Evolutionary conservation across 2,329 filamentous ascomycete genomes (phyloP).

Genomic region (Parastagonospora nodorum): DNA sequence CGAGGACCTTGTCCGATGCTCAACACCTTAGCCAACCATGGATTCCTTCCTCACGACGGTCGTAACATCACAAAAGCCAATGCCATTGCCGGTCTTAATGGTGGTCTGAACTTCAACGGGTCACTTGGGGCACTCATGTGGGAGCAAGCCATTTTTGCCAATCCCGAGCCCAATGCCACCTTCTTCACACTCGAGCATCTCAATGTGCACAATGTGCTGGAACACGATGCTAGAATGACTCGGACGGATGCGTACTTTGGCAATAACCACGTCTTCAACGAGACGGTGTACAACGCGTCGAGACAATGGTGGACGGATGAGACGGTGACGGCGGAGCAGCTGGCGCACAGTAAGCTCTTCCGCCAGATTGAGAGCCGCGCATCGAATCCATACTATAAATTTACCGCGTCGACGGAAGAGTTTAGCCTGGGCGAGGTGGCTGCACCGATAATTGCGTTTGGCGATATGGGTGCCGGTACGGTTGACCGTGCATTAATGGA

Average conservation of each 20-base stretch:
- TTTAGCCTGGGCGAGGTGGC: no score
- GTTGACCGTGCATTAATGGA: no score
- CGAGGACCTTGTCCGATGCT: constrained; percentile 41
- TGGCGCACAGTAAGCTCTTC: not conserved
- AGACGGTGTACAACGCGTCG: no score
- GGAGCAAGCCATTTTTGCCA: constrained; percentile 47
- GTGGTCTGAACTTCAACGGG: constrained; percentile 52
- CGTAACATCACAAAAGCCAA: constrained; percentile 42
- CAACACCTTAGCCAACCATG: constrained; percentile 45
- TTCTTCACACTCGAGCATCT: constrained; percentile 48
- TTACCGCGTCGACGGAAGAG: no score
- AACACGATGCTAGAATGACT: constrained; percentile 57
- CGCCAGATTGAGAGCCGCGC: no score
- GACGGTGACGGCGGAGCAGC: no score
- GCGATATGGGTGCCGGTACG: no score
- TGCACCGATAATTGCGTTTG: no score
- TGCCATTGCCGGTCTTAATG: constrained; percentile 46
- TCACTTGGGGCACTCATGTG: constrained; percentile 51
- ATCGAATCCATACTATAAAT: no score
- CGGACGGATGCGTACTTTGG: constrained; percentile 58
- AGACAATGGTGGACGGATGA: no score
- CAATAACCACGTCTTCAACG: constrained; percentile 47
- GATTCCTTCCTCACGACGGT: constrained; percentile 40
- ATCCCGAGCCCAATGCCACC: constrained; percentile 33
- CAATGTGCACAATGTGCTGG: constrained; percentile 54